A percentile compares a stretch with the other conserved stretches of the same genome.
Conservation (phyloP, 179 eudicot species). For the Amaranthus tricolor region DNA sequence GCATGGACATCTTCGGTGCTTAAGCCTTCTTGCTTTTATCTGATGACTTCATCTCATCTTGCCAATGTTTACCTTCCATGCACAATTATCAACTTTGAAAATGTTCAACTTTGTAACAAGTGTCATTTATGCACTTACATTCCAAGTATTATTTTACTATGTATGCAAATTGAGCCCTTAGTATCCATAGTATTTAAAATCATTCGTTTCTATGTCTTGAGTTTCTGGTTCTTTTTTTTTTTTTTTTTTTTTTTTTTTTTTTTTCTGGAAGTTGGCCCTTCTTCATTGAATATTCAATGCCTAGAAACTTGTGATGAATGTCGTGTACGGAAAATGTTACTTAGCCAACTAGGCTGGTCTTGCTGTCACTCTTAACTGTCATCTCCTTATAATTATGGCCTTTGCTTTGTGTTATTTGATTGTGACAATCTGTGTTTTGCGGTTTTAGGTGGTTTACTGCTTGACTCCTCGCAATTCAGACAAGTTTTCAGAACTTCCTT, state of each 20-base stretch:
- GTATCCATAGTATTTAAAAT: neutral
- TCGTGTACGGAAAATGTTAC: neutral
- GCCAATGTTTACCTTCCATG: neutral
- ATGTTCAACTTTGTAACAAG: neutral
- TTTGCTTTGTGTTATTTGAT: slow-evolving; percentile 1
- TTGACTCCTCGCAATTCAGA: slow-evolving; percentile 1
- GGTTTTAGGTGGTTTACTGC: slow-evolving; percentile 17
- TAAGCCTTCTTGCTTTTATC: neutral
- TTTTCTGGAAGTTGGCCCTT: neutral
- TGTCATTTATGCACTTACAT: neutral
- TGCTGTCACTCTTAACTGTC: neutral
- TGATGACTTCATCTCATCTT: neutral
- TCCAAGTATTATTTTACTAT: neutral
- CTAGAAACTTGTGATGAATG: neutral
- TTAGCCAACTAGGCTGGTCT: neutral
- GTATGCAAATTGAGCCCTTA: neutral
- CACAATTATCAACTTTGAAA: neutral
- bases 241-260: slow-evolving; percentile 13
- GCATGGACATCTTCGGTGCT: neutral
- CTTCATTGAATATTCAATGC: neutral
- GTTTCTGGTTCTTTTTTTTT: slow-evolving; percentile 2
- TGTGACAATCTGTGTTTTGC: slow-evolving; percentile 11
- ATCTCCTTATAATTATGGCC: neutral
- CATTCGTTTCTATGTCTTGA: neutral
- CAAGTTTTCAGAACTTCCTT: neutral